Evolutionary conservation across 805 yeast species (phyloP).

Genomic region (Ogataea wickerhamii): DNA sequence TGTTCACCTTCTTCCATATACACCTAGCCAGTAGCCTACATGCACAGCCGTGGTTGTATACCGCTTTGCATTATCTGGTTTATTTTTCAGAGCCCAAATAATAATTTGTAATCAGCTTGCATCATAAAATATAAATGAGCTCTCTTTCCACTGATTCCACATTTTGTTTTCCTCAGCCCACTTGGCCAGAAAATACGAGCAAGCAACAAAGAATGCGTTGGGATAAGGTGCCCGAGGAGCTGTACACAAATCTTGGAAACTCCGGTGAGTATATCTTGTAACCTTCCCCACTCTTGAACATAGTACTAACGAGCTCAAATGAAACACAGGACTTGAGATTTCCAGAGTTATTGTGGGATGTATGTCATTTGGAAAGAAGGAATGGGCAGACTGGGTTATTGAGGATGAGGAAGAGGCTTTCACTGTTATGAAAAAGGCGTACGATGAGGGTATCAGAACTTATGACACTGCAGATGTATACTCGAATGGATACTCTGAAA

Average conservation of each 20-base stretch:
- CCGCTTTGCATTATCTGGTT: too few relatives aligned
- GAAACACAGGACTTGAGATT: conserved; percentile 40
- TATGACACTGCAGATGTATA: conserved; percentile 51
- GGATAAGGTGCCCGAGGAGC: conserved; percentile 11
- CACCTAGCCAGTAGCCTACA: too few relatives aligned
- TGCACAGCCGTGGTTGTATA: too few relatives aligned
- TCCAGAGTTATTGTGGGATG: conserved; percentile 52
- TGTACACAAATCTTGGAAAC: conserved; percentile 9
- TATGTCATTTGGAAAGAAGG: conserved; percentile 47
- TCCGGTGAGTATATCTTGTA: conserved; percentile 23
- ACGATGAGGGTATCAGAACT: conserved; percentile 45
- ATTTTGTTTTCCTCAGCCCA: too few relatives aligned
- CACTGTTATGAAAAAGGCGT: conserved; percentile 42
- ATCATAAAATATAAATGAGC: too few relatives aligned
- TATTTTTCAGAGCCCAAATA: too few relatives aligned
- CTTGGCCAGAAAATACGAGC: too few relatives aligned
- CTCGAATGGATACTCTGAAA: conserved; percentile 47
- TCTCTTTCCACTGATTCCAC: too few relatives aligned
- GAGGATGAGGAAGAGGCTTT: conserved; percentile 47
- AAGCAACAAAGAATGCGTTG: conserved; percentile 8
- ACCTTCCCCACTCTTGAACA: too few relatives aligned
- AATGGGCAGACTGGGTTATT: conserved; percentile 43
- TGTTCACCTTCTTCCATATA: too few relatives aligned
- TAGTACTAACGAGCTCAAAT: too few relatives aligned
- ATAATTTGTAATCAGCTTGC: too few relatives aligned